Percentiles rank a stretch among this genome's conserved stretches.
Conservation (phyloP, 495 filamentous ascomycete species). For the Penicillium fimorum region DNA sequence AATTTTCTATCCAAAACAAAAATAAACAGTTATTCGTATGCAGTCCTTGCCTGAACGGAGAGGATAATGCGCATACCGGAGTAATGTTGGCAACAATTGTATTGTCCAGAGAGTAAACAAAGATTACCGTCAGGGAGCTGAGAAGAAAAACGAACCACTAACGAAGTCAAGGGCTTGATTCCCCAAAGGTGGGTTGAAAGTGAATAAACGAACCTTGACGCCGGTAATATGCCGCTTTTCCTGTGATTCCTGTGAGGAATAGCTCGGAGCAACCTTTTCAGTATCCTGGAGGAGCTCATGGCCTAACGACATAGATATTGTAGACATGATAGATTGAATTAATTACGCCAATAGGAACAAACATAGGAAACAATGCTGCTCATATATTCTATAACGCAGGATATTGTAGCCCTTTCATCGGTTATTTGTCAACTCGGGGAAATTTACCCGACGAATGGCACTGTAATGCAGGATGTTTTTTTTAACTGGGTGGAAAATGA, state of each 20-base stretch:
- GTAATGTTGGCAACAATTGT: constrained; percentile 59
- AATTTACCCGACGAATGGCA: no score
- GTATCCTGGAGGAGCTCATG: background rate
- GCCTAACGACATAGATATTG: background rate
- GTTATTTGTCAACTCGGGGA: no score
- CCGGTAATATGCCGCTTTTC: background rate
- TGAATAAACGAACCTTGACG: background rate
- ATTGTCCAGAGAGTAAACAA: constrained; percentile 56
- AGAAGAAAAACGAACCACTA: constrained; percentile 12
- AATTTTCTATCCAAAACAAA: constrained; percentile 21
- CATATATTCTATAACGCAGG: no score
- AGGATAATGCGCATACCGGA: constrained; percentile 17
- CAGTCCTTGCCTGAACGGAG: no score
- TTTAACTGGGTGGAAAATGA: no score
- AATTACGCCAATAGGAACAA: no score
- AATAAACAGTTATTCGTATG: no score
- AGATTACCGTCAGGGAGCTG: constrained; percentile 23
- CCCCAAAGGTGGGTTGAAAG: background rate
- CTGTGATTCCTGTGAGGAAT: background rate
- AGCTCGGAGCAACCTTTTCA: background rate
- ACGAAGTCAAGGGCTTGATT: background rate
- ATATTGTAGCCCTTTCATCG: no score
- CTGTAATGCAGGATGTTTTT: no score
- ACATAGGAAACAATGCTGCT: no score
- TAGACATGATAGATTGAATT: no score